Evolutionary conservation across 345 rosid genomes (phyloP), one percentile per base, ranked within the genome.

Genomic region (Barbarea vulgaris): DNA sequence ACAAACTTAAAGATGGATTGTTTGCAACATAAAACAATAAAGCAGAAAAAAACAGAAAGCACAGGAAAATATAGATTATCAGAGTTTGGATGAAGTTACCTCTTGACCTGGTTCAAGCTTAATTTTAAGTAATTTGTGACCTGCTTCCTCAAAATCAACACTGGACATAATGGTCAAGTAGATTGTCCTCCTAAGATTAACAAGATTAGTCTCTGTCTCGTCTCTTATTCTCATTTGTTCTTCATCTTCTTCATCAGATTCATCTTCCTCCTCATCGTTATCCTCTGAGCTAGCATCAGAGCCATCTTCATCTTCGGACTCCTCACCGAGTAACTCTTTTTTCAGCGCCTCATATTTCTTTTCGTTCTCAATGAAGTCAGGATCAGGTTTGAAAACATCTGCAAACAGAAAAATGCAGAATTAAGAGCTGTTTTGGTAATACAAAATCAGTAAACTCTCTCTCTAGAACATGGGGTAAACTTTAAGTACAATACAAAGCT

Each of bases 81-180:
- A 22, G 57, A 69, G 65, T 24, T 70, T 55, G 33, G 66, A 33
- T 33, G 11, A 46, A 44, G 79, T 73, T 69, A 91, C 99, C 97
- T 92, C 98, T 86, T 95, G 99, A 62, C 99, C 99, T 10, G 97
- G 90, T 83, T 95, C 98, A 41, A 95, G 89, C 82, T 92, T 95
- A 66, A 95, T 90, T 78, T 95, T 95, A 77, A 95, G 77, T 22
- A 95, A 77, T 75, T 95, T 95, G 84, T 95, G 99, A 69, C 98
- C 98, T 52, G 97, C 99, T 83, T 92, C 98, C 85, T 95, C 98
- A 75, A 92, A 95, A 76, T 92, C 98, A 55, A 90, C 99, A 72
- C 99, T 95, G 47, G 99, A 95, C 99, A 95, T 95, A 25, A 95
- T 95, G 25, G 98, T 92, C 30, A 92, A 80, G 75, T 95, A 95